Evolutionary conservation across 176 grass and related monocot species (phyloP), one percentile per base, ranked within the genome.

Genomic region (Paspalum notatum): DNA sequence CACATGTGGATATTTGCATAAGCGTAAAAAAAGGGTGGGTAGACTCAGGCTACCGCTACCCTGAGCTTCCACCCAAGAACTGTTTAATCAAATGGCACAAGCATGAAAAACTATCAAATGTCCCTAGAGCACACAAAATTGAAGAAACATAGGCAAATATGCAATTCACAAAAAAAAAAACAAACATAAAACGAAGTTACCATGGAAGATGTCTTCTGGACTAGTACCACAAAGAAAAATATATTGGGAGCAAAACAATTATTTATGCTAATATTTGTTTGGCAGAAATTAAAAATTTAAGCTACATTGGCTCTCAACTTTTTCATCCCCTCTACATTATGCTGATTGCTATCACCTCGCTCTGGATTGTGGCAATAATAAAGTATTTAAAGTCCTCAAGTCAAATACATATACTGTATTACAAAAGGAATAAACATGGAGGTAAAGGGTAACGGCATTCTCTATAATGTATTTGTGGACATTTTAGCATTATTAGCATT

Each of bases 371-470:
- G 32, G 32, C 1, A 32, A 32, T 32, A 32, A 32, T 32, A 32
- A 32, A 32, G 32, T 3, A 32, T 32, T 32, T 32, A 32, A 32
- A 32, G 32, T 32, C 32, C 32, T 32, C 2, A 32, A 32, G 32
- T 32, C 32, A n/a, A n/a, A n/a, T n/a, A 32, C 32, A 32, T 32
- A 32, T 32, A 32, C 32, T 32, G 32, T 32, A 32, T 32, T 32
- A 32, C 32, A 32, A 32, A 32, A 32, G 3, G 32, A 32, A 32
- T 42, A 14, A 62, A 71, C 13, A 70, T 55, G 49, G 10, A 77
- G 71, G 17, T 24, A 62, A 62, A 77, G 77, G 39, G 83, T 70
- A 49, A 45, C 21, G 40, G 13, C 27, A 57, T 22, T 75, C 10
- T 38, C 38, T 22, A 32, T 69, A 32, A 50, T 11, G 8, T 83